Evolutionary conservation across 1,284 basidiomycete species (phyloP).

Genomic region (Cutaneotrichosporon cavernicola): DNA sequence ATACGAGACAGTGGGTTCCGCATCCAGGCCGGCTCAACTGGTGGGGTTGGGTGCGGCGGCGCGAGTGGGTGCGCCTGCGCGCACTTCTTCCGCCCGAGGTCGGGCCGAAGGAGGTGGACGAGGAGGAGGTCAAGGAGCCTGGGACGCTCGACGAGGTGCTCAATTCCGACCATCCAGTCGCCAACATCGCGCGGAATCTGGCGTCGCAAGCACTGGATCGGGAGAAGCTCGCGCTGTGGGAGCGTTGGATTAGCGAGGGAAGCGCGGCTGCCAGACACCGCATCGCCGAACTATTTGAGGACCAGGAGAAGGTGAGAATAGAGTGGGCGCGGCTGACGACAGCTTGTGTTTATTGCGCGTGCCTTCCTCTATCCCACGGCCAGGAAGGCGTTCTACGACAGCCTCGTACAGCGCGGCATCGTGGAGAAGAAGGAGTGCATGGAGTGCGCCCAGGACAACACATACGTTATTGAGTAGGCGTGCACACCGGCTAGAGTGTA

Average conservation of each 20-base stretch:
- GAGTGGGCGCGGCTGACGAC: background rate
- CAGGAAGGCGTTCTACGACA: slow-evolving; percentile 9
- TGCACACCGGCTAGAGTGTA: background rate
- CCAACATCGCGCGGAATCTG: slow-evolving; percentile 28
- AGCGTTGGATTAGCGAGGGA: slow-evolving; percentile 32
- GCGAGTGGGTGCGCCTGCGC: slow-evolving; percentile 51
- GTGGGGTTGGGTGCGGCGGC: slow-evolving; percentile 50
- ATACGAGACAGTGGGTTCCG: slow-evolving; percentile 38
- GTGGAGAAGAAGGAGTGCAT: slow-evolving; percentile 11
- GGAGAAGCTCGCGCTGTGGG: slow-evolving; percentile 39
- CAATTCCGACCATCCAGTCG: slow-evolving; percentile 16
- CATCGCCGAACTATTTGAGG: slow-evolving; percentile 17
- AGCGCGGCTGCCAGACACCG: slow-evolving; percentile 11
- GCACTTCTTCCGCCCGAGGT: slow-evolving; percentile 11
- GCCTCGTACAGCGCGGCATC: slow-evolving; percentile 7
- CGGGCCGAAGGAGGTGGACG: background rate
- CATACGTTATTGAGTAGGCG: background rate
- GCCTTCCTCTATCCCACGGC: slow-evolving; percentile 14
- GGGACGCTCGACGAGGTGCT: slow-evolving; percentile 12
- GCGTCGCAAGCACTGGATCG: slow-evolving; percentile 36
- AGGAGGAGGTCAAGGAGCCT: background rate
- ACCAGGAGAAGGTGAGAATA: slow-evolving; percentile 14
- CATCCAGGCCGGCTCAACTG: slow-evolving; percentile 44
- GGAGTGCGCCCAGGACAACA: background rate
- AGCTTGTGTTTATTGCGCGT: slow-evolving; percentile 18